Evolutionary conservation across 495 filamentous ascomycete genomes (phyloP), one percentile per base, ranked within the genome.

Genomic region (Penicillium coprophilum): DNA sequence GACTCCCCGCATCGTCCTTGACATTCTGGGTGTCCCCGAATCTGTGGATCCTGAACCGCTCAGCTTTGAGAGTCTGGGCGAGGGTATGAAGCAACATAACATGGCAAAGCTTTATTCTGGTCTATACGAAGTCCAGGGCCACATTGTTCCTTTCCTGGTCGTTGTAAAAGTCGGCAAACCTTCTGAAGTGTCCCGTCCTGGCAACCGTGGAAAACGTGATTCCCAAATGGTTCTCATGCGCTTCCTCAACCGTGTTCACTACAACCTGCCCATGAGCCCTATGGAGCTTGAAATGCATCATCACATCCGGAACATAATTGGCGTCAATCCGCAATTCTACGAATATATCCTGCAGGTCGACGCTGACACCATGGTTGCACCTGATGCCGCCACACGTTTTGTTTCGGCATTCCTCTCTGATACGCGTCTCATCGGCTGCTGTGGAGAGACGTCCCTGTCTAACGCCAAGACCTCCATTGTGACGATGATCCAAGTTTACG

Each of bases 401-500:
- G 91, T 98, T 41, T 85, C 94, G 17, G 78, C 93, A 4, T 96
- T 96, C 84, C 70, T 96, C 21, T 82, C 92, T 59, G 94, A 99
- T 70, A 96, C 92, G 13, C 86, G 91, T 44, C 80, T 97, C 20
- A 91, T 96, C 65, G 94, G 88, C 61, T 84, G 94, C 49, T 99
- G 95, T 68, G 94, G 94, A 65, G 94, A 99, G 72, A 99, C 94
- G 0, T 87, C 88, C 10, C 78, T 99, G 24, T 90, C 88, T 47
- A 99, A 99, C 66, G 89, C 91, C 48, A 96, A 96, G 71, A 81
- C 88, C 15, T 96, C 92, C 13, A 89, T 92, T 60, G 82, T 94
- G 57, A 99, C 94, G 31, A 97, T 97, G 92, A 97, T 99, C 58
- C 94, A 98, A 72, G 94, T 98, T 17, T 98, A 98, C 79, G 94